Base-by-base conservation (phyloP, 768 basidiomycete species). In the Chalciporus chontae region DNA sequence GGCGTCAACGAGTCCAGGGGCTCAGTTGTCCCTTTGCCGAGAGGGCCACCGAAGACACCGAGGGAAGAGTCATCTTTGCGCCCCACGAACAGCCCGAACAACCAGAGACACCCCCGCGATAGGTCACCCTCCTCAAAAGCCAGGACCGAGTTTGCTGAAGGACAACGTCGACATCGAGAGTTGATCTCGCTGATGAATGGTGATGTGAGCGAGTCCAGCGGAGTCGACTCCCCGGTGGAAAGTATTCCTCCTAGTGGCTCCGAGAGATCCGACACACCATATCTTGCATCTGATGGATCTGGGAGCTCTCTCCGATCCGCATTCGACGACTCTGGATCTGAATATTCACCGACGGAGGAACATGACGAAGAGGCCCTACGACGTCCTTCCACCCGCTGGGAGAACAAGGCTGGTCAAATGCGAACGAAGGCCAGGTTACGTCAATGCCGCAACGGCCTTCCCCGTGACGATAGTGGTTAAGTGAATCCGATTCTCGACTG, bases 341-440 rank as follows among this genome's bases (percentile, higher is more conserved):
- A 70, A 49, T 64, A 68, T 50, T 66, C 65, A 14, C 54, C 60
- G 4, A 61, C 41, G 19, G 64, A 63, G n/a, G 61, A 67, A 38
- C 43, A 52, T 26, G 43, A 48, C 11, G 43, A 40, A 39, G 44
- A 52, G 21, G 37, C 19, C 11, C 13, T 45, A 2, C 47, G 37
- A 32, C 50, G 26, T 11, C 31, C 19, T n/a, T 44, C 50, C 8
- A 40, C 42, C 9, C 51, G 38, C 26, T 38, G 52, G 38, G 51
- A 45, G 24, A 32, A 32, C n/a, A 55, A 43, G 31, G n/a, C 15
- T 3, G 59, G 53, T 26, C 56, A 45, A 44, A 41, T n/a, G 3
- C 52, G 47, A n/a, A 38, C 42, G 1, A 52, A 40, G 19, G 6
- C 39, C 15, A n/a, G 44, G 8, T 1, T 18, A 4, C 50, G 51